These are phyloP conservation scores for Colletotrichum gigasporum DNA, from an alignment of 2,329 filamentous ascomycete species.

Conservation along the genomic window DNA sequence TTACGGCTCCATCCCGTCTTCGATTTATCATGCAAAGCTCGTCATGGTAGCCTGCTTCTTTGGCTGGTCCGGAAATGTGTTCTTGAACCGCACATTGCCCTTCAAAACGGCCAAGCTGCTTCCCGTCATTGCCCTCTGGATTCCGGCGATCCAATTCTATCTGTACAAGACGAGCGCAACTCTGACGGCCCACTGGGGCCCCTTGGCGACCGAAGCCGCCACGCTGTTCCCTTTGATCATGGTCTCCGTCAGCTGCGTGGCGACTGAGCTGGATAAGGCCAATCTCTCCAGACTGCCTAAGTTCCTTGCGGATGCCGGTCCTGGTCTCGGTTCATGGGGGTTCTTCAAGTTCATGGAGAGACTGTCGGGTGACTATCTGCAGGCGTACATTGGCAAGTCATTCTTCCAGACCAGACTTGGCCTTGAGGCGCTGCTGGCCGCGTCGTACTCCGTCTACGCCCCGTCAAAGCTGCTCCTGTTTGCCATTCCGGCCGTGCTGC, in stretches of 20 bases:
- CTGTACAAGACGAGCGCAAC: conserved; percentile 73
- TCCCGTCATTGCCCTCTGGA: conserved; percentile 78
- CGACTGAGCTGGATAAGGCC: conserved; percentile 70
- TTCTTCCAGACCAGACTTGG: conserved; percentile 76
- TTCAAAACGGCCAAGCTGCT: conserved; percentile 63
- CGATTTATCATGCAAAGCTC: conserved; percentile 74
- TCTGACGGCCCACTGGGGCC: conserved; percentile 77
- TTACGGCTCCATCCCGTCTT: conserved; percentile 84
- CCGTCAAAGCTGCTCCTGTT: conserved; percentile 75
- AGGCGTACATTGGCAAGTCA: conserved; percentile 66
- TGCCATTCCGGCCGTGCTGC: conserved; percentile 76
- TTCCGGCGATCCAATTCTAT: conserved; percentile 77
- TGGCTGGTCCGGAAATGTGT: conserved; percentile 76
- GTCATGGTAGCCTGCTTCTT: conserved; percentile 73
- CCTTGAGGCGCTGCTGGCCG: conserved; percentile 74
- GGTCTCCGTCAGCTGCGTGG: conserved; percentile 71
- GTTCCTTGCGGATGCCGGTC: conserved; percentile 69
- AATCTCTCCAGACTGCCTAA: conserved; percentile 64
- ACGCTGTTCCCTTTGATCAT: conserved; percentile 76
- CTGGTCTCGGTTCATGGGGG: conserved; percentile 73
- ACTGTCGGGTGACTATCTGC: conserved; percentile 49
- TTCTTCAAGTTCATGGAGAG: conserved; percentile 66
- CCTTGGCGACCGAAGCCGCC: conserved; percentile 76
- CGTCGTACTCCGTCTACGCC: conserved; percentile 70
- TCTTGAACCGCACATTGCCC: conserved; percentile 59